Evolutionary conservation across 495 filamentous ascomycete genomes (phyloP).

Genomic region (Annulohypoxylon maeteangense): DNA sequence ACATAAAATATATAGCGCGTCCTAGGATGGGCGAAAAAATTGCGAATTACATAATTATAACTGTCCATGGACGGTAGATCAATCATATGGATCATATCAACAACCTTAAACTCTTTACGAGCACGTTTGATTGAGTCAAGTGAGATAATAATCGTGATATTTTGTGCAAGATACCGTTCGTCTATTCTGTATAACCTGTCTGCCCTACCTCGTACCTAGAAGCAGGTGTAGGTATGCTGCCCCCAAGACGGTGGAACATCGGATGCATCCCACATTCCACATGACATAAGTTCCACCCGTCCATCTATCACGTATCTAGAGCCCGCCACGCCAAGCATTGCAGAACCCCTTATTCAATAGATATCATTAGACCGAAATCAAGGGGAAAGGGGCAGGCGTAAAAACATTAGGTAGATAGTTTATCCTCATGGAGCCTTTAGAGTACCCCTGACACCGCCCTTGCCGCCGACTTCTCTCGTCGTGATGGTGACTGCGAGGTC

Average conservation of each 20-base stretch:
- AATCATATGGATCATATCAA: too few species aligned
- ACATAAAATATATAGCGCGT: neutral
- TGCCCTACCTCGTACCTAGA: neutral
- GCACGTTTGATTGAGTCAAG: neutral
- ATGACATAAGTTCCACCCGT: neutral
- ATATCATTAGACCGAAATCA: neutral
- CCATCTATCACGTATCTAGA: neutral
- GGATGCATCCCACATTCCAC: neutral
- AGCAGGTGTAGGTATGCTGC: neutral
- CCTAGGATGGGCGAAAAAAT: neutral
- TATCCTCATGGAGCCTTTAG: slow-evolving; percentile 52
- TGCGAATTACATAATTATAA: neutral
- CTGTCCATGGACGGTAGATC: too few species aligned
- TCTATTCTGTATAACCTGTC: neutral
- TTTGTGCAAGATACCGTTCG: neutral
- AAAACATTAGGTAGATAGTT: neutral
- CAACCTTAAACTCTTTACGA: neutral
- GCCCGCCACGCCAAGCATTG: neutral
- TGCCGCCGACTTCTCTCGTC: slow-evolving; percentile 84
- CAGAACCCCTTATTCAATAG: neutral
- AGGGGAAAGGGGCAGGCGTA: neutral
- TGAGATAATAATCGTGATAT: neutral
- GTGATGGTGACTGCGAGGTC: slow-evolving; percentile 83
- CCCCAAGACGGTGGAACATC: neutral
- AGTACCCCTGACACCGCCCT: slow-evolving; percentile 82